Base-by-base conservation (phyloP, 2,329 filamentous ascomycete species). In the Cladosporium sp. region DNA sequence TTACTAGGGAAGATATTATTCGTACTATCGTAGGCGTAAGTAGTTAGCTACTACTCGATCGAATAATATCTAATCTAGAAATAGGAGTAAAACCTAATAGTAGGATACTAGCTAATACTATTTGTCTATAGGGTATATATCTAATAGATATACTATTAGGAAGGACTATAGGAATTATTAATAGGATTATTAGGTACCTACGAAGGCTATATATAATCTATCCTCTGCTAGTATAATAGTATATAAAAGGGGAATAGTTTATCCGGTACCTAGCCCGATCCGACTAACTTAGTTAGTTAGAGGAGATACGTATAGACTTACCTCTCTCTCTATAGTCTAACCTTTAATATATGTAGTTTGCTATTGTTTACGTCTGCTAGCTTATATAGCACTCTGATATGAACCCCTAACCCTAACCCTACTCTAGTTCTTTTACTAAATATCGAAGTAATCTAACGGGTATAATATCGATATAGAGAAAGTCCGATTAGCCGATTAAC, bases 261-360 rank as follows among this genome's bases (percentile, higher is more conserved):
- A 39, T 25, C 20, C 20, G 48, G 48, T 39, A 51, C 48, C 48
- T 34, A 51, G 13, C 48, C 48, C 48, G 35, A 51, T 51, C 34
- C 24, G 32, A 50, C 32, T 50, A n/a, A 12, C 32, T 50, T 34
- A 34, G 25, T 32, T 8, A 25, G 44, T 19, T 13, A 32, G 44
- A 34, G 19, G 44, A 8, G 13, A 34, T 32, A 12, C 10, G 22
- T 25, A 48, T 48, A 25, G 25, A 48, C 19, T 48, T 34, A 25
- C 28, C 44, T 34, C 25, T 48, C n/a, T 34, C 44, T 48, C 44
- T 48, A 25, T 25, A 48, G 25, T 48, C 44, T 48, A 25, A 48
- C 44, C 44, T 48, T 48, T 25, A 28, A 34, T 48, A 25, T 48
- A 48, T 34, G 44, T 48, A 48, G 44, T 25, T 48, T 48, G 24